Evolutionary conservation across 2,329 filamentous ascomycete genomes (phyloP).

Genomic region (Pseudomassariella vexata): DNA sequence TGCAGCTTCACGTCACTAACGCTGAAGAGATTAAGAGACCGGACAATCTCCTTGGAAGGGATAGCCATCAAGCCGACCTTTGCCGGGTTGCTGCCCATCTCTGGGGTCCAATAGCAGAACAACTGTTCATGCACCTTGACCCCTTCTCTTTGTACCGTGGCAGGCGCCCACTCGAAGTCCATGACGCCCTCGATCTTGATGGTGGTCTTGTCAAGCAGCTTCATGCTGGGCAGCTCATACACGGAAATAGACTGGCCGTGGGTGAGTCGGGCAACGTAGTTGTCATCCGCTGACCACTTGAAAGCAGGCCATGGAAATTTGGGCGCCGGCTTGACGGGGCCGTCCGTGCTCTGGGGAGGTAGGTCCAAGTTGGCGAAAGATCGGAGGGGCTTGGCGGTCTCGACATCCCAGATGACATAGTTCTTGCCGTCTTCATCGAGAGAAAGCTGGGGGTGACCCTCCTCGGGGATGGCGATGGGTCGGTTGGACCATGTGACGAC

Average conservation of each 20-base stretch:
- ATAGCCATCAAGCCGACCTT: conserved; percentile 96
- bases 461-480: conserved; percentile 86
- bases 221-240: conserved; percentile 86
- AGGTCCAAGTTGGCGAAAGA: conserved; percentile 90
- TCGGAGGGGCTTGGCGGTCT: conserved; percentile 80
- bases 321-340: conserved; percentile 63
- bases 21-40: conserved; percentile 95
- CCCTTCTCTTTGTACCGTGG: conserved; percentile 73
- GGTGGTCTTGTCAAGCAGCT: conserved; percentile 79
- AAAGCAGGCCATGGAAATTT: conserved; percentile 98
- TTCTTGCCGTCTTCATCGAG: conserved; percentile 98
- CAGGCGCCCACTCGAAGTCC: conserved; percentile 97
- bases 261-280: conserved; percentile 89
- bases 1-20: conserved; percentile 96
- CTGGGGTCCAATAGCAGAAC: conserved; percentile 97
- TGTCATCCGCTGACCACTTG: conserved; percentile 98
- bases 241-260: conserved; percentile 85
- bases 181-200: conserved; percentile 96
- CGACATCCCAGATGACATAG: conserved; percentile 97
- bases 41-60: conserved; percentile 88
- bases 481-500: conserved; percentile 94
- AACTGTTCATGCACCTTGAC: conserved; percentile 92
- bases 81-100: conserved; percentile 95
- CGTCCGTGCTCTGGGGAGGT: conserved; percentile 56
- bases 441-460: conserved; percentile 74